These are phyloP conservation scores for Globisporangium acanthophoron DNA, from an alignment of 352 stramenopile species.

Conservation along the genomic window DNA sequence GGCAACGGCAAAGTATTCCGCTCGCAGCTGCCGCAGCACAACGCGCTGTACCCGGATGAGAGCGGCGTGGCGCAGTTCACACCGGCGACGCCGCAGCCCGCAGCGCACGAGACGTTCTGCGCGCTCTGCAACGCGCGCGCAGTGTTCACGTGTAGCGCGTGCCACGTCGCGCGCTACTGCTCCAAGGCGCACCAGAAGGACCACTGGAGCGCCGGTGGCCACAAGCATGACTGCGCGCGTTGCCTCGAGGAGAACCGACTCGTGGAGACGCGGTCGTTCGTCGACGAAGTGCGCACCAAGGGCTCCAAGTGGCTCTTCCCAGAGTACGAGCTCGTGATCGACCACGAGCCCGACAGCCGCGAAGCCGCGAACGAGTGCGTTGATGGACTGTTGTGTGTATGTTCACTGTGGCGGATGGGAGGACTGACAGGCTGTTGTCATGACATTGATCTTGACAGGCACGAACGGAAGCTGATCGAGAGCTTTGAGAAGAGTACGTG, in stretches of 20 bases:
- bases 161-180: conserved; percentile 75
- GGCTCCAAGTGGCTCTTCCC: conserved; percentile 78
- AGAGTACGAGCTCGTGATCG: conserved; percentile 70
- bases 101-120: conserved; percentile 23
- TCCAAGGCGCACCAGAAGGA: conserved; percentile 75
- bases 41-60: conserved; percentile 85
- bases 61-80: conserved; percentile 28
- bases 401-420: background rate
- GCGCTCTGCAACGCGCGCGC: conserved; percentile 59
- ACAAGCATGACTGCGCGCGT: conserved; percentile 57
- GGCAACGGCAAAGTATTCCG: conserved; percentile 75
- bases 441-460: conserved; percentile 8
- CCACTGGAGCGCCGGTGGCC: conserved; percentile 59
- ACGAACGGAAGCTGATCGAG: conserved; percentile 65
- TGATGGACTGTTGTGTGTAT: background rate
- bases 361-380: conserved; percentile 60
- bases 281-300: conserved; percentile 27
- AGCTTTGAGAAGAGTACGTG: conserved; percentile 61
- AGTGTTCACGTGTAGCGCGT: conserved; percentile 63
- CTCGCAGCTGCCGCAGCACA: conserved; percentile 83
- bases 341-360: conserved; percentile 58
- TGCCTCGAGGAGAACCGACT: conserved; percentile 23
- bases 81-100: conserved; percentile 3
- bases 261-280: conserved; percentile 29
- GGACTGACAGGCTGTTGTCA: background rate